These are phyloP conservation scores for Suhomyces bolitotheri DNA, from an alignment of 1,139 yeast species.

Conservation along the genomic window DNA sequence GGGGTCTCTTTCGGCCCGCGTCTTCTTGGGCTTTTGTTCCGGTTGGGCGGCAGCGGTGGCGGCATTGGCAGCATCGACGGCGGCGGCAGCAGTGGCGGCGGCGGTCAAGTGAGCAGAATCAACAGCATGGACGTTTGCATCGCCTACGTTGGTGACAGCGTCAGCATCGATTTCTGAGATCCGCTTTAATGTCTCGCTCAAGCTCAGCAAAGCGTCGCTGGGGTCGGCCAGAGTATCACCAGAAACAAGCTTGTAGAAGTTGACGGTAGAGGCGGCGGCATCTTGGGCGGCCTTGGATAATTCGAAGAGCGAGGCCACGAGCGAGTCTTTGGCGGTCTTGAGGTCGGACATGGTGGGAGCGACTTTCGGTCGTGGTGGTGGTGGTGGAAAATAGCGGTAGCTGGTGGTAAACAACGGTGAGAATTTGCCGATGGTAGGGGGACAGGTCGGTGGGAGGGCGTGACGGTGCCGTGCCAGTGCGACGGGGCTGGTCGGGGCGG, in stretches of 20 bases:
- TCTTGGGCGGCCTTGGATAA: slow-evolving; percentile 80
- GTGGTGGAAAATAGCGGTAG: slow-evolving; percentile 10
- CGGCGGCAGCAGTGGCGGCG: slow-evolving; percentile 12
- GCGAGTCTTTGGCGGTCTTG: slow-evolving; percentile 48
- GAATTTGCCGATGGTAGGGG: background rate
- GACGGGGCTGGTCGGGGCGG: background rate
- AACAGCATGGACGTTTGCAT: slow-evolving; percentile 16
- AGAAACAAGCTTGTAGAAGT: slow-evolving; percentile 61
- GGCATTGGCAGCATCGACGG: slow-evolving; percentile 15
- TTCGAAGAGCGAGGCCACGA: slow-evolving; percentile 76
- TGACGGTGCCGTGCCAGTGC: slow-evolving; percentile 7
- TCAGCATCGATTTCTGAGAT: slow-evolving; percentile 17
- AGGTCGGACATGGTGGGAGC: slow-evolving; percentile 32
- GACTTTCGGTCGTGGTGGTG: slow-evolving; percentile 6
- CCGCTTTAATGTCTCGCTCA: slow-evolving; percentile 24
- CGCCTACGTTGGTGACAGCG: slow-evolving; percentile 19
- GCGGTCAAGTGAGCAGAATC: slow-evolving; percentile 17
- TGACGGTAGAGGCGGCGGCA: slow-evolving; percentile 75
- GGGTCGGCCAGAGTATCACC: slow-evolving; percentile 29
- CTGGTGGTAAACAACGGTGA: slow-evolving; percentile 4
- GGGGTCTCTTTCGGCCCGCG: slow-evolving; percentile 53
- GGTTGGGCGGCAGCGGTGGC: slow-evolving; percentile 10
- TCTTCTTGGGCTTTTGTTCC: slow-evolving; percentile 45
- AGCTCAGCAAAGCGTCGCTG: slow-evolving; percentile 32
- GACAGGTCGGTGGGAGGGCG: slow-evolving; percentile 3